Conservation (phyloP, 106 monocot genomes). For the Allium fistulosum region DNA sequence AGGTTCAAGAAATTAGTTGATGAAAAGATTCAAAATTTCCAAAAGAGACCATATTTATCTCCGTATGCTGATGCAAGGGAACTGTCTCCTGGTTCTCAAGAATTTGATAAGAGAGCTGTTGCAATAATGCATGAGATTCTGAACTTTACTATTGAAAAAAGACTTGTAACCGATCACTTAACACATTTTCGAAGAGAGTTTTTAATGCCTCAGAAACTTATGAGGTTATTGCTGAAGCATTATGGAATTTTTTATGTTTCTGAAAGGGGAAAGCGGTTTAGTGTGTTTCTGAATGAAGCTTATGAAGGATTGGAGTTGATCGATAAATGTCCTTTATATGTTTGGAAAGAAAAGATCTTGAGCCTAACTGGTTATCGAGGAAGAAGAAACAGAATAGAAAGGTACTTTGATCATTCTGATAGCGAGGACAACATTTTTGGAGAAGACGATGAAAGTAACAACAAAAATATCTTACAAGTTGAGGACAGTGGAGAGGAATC, state of each 20-base stretch:
- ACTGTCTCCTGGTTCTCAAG: conserved; percentile 53
- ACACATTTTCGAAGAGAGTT: conserved; percentile 84
- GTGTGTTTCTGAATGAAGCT: conserved; percentile 76
- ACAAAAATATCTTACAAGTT: conserved; percentile 14
- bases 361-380: conserved; percentile 71
- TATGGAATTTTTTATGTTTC: conserved; percentile 90
- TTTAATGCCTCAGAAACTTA: conserved; percentile 90
- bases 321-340: conserved; percentile 61
- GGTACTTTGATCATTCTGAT: conserved; percentile 36
- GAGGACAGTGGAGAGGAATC: conserved; percentile 24
- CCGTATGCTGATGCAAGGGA: conserved; percentile 69
- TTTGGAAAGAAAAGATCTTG: conserved; percentile 86
- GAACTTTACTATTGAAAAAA: conserved; percentile 86
- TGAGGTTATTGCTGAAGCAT: conserved; percentile 89
- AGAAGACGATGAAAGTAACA: conserved; percentile 8
- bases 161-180: conserved; percentile 81
- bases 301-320: conserved; percentile 76
- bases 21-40: conserved; percentile 71
- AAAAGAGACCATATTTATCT: conserved; percentile 57
- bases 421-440: conserved; percentile 20
- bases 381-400: conserved; percentile 39
- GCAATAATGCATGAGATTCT: conserved; percentile 88
- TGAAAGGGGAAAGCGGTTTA: conserved; percentile 78
- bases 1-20: conserved; percentile 48
- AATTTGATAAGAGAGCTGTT: conserved; percentile 88